phyloP scores from a whole-genome alignment of 1,139 yeast species.

The Kodamaea ohmeri region DNA sequence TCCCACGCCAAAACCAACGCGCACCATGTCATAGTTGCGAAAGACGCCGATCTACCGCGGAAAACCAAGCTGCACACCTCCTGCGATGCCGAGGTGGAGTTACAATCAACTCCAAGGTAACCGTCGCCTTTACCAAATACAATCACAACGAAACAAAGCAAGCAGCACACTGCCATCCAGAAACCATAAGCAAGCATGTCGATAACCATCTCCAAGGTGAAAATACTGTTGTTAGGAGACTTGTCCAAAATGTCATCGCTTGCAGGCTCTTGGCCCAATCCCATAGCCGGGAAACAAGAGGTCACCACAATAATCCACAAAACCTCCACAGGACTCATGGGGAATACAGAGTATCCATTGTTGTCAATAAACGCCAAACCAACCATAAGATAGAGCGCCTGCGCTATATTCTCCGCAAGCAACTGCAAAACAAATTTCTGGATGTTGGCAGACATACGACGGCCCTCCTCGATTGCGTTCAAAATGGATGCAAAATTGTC shows the following conservation, averaged over 20 bases:
- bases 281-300: conserved; percentile 42
- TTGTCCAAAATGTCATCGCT: conserved; percentile 30
- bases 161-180: conserved; percentile 37
- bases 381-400: conserved; percentile 39
- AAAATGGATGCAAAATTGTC: conserved; percentile 53
- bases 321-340: conserved; percentile 37
- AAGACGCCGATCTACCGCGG: conserved; percentile 26
- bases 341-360: conserved; percentile 33
- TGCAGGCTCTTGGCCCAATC: conserved; percentile 37
- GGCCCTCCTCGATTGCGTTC: conserved; percentile 51
- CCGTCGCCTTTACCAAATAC: conserved; percentile 35
- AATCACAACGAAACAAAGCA: conserved; percentile 30
- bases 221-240: conserved; percentile 31
- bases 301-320: conserved; percentile 39
- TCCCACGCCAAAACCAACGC: conserved; percentile 31
- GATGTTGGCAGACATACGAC: conserved; percentile 46
- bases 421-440: conserved; percentile 48
- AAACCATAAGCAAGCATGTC: conserved; percentile 37
- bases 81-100: conserved; percentile 16
- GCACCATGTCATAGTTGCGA: conserved; percentile 31
- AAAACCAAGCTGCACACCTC: conserved; percentile 23
- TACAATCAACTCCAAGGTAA: conserved; percentile 30
- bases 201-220: conserved; percentile 31
- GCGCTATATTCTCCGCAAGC: conserved; percentile 50
- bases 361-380: conserved; percentile 35